phyloP scores from a whole-genome alignment of 495 filamentous ascomycete genomes.

The Hyaloscypha bicolor region DNA sequence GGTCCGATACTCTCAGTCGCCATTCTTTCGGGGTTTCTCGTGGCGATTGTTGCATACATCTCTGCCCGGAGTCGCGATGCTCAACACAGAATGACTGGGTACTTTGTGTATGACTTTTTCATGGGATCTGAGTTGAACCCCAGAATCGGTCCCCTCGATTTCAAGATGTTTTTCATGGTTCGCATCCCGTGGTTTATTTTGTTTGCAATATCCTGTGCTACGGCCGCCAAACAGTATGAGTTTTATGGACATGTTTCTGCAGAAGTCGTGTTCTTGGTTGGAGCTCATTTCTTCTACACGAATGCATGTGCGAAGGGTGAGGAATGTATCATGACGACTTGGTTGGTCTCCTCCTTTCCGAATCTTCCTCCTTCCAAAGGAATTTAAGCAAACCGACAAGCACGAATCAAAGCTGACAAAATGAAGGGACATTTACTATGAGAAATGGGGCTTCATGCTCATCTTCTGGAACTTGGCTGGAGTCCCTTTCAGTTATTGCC shows the following conservation, averaged over 20 bases:
- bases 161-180: constrained; percentile 99
- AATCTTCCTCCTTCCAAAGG: neutral
- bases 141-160: constrained; percentile 86
- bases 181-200: constrained; percentile 96
- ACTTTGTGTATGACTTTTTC: constrained; percentile 95
- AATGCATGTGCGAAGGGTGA: constrained; percentile 97
- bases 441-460: constrained; percentile 99
- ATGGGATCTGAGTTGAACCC: constrained; percentile 98
- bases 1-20: constrained; percentile 87
- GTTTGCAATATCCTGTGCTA: constrained; percentile 72
- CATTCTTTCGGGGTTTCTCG: constrained; percentile 82
- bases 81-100: constrained; percentile 89
- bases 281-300: constrained; percentile 95
- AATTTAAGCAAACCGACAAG: too few species aligned
- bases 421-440: constrained; percentile 86
- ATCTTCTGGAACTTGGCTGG: constrained; percentile 99
- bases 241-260: constrained; percentile 87
- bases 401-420: neutral
- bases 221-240: constrained; percentile 87
- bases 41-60: constrained; percentile 80
- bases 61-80: constrained; percentile 78
- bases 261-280: constrained; percentile 82
- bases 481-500: constrained; percentile 94
- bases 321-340: constrained; percentile 91
- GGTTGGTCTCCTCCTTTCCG: constrained; percentile 48